These are phyloP conservation scores for Asclepias syriaca DNA, from an alignment of 257 asterid species.

Conservation along the genomic window DNA sequence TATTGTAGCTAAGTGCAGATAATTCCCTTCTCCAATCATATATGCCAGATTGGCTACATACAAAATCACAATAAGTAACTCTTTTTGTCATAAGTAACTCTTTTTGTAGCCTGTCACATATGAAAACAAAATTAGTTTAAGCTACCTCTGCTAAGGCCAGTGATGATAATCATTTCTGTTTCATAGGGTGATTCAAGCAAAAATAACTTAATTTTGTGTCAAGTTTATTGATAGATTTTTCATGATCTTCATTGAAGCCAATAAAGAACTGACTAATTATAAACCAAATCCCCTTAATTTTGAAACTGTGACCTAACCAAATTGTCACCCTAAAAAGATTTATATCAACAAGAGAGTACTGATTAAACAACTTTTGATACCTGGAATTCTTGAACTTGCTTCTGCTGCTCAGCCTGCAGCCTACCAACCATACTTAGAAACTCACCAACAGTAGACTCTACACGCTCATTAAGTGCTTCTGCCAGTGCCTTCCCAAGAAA, in stretches of 20 bases:
- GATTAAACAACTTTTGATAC: constrained; percentile 23
- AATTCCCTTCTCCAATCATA: not conserved
- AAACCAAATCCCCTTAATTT: not conserved
- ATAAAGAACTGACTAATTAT: not conserved
- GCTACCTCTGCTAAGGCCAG: not conserved
- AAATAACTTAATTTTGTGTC: not conserved
- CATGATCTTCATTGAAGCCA: not conserved
- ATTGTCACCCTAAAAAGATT: not conserved
- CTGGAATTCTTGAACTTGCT: constrained; percentile 74
- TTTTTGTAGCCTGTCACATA: not conserved
- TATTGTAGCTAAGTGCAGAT: not conserved
- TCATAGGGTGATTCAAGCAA: not conserved
- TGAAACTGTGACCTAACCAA: not conserved
- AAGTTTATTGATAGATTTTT: not conserved
- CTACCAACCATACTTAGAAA: constrained; percentile 63
- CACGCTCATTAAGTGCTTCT: constrained; percentile 67
- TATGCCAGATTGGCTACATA: not conserved
- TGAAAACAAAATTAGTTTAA: too few species aligned
- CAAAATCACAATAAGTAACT: not conserved
- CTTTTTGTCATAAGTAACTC: not conserved
- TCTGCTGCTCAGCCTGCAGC: constrained; percentile 87
- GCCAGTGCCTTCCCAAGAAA: constrained; percentile 92
- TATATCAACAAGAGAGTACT: not conserved
- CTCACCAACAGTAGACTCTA: constrained; percentile 78
- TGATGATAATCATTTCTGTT: not conserved